These are phyloP conservation scores for Leucocoprinus leucothites DNA, from an alignment of 768 basidiomycete species.

Conservation along the genomic window DNA sequence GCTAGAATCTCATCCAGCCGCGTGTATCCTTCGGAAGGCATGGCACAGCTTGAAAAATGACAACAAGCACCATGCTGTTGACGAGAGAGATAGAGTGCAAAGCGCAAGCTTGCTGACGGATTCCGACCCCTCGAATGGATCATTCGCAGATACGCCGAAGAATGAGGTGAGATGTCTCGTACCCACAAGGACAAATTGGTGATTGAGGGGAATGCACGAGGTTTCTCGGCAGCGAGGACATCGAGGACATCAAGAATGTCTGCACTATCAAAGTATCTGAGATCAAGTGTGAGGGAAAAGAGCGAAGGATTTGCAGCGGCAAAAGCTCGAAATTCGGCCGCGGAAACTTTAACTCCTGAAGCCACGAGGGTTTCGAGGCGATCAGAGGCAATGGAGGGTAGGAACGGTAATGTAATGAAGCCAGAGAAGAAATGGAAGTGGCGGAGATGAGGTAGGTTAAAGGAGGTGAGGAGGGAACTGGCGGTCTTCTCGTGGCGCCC, in stretches of 20 bases:
- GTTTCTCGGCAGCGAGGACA: not conserved
- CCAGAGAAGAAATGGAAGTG: conserved; percentile 12
- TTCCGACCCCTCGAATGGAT: not conserved
- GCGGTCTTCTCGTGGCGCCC: conserved; percentile 6
- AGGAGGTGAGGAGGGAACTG: conserved; percentile 1
- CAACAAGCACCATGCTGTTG: conserved; percentile 5
- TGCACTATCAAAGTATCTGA: conserved; percentile 1
- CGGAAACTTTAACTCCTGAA: conserved; percentile 4
- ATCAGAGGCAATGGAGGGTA: conserved; percentile 3
- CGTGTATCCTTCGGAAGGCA: not conserved
- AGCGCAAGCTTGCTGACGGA: not conserved
- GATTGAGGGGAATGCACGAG: not conserved
- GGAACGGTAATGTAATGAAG: conserved; percentile 7
- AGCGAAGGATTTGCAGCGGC: not conserved
- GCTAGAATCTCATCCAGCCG: conserved; percentile 4
- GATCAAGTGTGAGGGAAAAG: conserved; percentile 5
- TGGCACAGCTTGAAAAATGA: not conserved
- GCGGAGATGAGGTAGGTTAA: conserved; percentile 10
- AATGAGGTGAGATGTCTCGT: not conserved
- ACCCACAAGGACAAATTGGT: conserved; percentile 3
- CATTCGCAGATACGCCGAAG: not conserved
- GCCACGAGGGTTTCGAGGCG: not conserved
- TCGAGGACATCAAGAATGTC: not conserved
- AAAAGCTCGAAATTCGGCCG: not conserved
- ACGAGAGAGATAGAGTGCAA: conserved; percentile 1